Base-by-base conservation (phyloP, 345 rosid species). In the Chamaenerion angustifolium region DNA sequence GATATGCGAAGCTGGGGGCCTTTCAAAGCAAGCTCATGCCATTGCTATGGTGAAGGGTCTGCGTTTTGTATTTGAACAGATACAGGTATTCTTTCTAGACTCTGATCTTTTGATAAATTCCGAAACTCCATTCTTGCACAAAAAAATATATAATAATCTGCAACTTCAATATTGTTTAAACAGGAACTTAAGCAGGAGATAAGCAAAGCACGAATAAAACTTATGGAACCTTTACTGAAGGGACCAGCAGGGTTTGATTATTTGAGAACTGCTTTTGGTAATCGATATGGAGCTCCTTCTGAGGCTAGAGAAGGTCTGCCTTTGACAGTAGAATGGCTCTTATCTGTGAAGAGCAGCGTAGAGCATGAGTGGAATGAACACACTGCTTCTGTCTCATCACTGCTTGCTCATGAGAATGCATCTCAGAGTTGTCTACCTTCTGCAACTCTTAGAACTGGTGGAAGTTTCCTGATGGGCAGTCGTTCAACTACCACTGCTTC, bases 191-290 rank as follows among this genome's bases (percentile, higher is more conserved):
- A 81, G 70, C 64, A 51, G 42, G 94, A 81, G 76, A 81, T 86
- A 44, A 75, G 88, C 69, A 66, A 63, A 58, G 87, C 92, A 42
- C 98, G 82, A 13, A 60, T 86, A 53, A 70, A 65, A 54, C 56
- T 90, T 45, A 76, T 83, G 92, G 83, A 79, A 72, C 85, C 96
- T 35, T 59, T 81, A 61, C 49, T 90, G 64, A 76, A 73, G 73
- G 98, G 98, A 4, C 83, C 81, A 56, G 86, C 88, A 61, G 95
- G 88, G 16, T 65, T 72, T 45, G 94, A 83, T 58, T 90, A 81
- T 68, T 79, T 90, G 11, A 65, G 62, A 42, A 71, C 71, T 60
- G 84, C 81, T 54, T 90, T 90, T 55, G 53, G 74, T 23, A 74
- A 71, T 54, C 71, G 68, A 46, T 57, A 71, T 71, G 87, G 92